phyloP scores from a whole-genome alignment of 1,284 basidiomycete species.

The Ustilago tritici region DNA sequence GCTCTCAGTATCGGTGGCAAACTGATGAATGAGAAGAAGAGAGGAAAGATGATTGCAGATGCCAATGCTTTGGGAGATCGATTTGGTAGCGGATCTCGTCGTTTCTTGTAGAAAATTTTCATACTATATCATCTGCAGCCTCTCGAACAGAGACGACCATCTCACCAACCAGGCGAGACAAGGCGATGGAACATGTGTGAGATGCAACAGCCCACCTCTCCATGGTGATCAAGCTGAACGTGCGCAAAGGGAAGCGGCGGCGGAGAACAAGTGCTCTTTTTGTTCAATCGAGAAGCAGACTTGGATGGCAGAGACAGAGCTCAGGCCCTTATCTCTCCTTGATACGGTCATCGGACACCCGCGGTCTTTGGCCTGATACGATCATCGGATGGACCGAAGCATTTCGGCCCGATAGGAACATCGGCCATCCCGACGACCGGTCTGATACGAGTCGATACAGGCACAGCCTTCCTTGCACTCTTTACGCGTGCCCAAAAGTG shows the following conservation, averaged over 20 bases:
- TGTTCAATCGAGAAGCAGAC: no score
- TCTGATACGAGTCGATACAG: no score
- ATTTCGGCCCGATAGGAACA: no score
- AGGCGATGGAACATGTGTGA: background rate
- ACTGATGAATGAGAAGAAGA: slow-evolving; percentile 54
- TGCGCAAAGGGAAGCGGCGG: background rate
- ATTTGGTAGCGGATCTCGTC: slow-evolving; percentile 45
- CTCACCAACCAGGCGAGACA: background rate
- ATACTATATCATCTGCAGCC: background rate
- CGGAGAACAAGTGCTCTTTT: background rate
- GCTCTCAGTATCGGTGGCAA: slow-evolving; percentile 44
- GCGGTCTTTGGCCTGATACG: no score
- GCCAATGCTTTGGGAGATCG: slow-evolving; percentile 44
- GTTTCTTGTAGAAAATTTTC: slow-evolving; percentile 25
- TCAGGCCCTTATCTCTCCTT: no score
- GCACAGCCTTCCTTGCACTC: background rate
- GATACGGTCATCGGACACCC: no score
- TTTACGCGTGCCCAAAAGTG: slow-evolving; percentile 13
- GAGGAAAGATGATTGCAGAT: slow-evolving; percentile 40
- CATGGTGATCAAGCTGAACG: background rate
- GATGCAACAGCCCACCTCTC: background rate
- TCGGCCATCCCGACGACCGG: no score
- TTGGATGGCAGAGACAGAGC: no score
- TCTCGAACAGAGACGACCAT: background rate
- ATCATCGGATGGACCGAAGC: no score